These are phyloP conservation scores for Mrakia hoshinonis DNA, from an alignment of 768 basidiomycete genomes.

Conservation along the genomic window DNA sequence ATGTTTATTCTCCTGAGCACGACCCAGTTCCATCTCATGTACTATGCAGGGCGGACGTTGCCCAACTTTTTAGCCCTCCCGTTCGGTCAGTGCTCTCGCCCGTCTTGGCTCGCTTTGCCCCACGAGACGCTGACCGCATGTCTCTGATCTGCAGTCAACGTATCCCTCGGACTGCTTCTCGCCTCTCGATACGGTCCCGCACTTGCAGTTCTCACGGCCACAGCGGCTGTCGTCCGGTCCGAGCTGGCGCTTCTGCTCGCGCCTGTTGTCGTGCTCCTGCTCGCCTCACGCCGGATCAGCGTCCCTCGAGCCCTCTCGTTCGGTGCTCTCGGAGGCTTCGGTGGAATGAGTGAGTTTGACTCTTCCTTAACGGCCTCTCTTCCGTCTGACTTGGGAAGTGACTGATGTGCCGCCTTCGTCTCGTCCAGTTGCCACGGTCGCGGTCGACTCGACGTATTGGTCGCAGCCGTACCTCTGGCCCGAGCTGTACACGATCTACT, in stretches of 20 bases:
- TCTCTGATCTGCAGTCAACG: slow-evolving; percentile 47
- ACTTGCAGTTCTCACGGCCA: slow-evolving; percentile 56
- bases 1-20: slow-evolving; percentile 62
- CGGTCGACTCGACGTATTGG: slow-evolving; percentile 85
- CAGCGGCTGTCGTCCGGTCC: slow-evolving; percentile 65
- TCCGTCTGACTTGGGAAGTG: neutral
- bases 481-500: slow-evolving; percentile 66
- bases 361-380: neutral
- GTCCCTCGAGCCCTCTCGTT: slow-evolving; percentile 35
- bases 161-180: slow-evolving; percentile 43
- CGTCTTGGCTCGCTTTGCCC: slow-evolving; percentile 28
- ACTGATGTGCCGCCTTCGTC: neutral
- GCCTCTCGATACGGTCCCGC: slow-evolving; percentile 47
- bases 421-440: slow-evolving; percentile 51
- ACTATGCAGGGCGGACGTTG: slow-evolving; percentile 85
- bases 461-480: slow-evolving; percentile 61
- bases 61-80: slow-evolving; percentile 89
- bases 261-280: slow-evolving; percentile 47
- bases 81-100: slow-evolving; percentile 49
- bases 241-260: slow-evolving; percentile 63
- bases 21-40: slow-evolving; percentile 83
- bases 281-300: slow-evolving; percentile 40
- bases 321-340: slow-evolving; percentile 21
- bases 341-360: slow-evolving; percentile 35
- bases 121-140: neutral